phyloP scores from a whole-genome alignment of 2,329 filamentous ascomycete species.

The Trichoderma oligosporum region DNA sequence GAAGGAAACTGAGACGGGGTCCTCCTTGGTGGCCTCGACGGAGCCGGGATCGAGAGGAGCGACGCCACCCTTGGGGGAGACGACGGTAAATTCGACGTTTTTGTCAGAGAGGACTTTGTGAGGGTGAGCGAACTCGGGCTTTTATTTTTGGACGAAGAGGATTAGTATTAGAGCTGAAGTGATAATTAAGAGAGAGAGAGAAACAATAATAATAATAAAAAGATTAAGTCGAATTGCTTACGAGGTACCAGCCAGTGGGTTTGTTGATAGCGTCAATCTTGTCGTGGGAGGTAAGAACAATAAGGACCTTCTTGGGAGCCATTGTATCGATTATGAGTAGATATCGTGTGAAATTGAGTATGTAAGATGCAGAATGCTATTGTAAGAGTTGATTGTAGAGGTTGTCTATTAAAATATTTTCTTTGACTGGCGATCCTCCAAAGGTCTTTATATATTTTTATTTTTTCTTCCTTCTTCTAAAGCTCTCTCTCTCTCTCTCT shows the following conservation, averaged over 20 bases:
- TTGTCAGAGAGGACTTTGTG: constrained; percentile 55
- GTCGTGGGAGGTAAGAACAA: constrained; percentile 64
- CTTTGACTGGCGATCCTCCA: neutral
- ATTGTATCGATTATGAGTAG: neutral
- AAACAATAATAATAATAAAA: neutral
- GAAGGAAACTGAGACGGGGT: constrained; percentile 53
- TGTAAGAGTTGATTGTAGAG: neutral
- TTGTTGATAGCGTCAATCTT: constrained; percentile 45
- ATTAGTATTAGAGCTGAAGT: neutral
- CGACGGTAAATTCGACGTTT: constrained; percentile 49
- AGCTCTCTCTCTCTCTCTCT: too few species aligned
- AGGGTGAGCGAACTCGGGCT: constrained; percentile 63
- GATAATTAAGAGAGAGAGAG: neutral
- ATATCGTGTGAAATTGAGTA: neutral
- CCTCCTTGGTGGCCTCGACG: constrained; percentile 51
- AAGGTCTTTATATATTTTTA: neutral
- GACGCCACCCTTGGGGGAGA: constrained; percentile 59
- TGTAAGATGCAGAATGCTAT: neutral
- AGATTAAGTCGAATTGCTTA: constrained; percentile 32
- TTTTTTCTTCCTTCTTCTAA: neutral
- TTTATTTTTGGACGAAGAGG: neutral
- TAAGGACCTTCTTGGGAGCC: constrained; percentile 56
- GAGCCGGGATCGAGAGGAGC: constrained; percentile 59
- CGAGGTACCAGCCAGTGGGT: constrained; percentile 69
- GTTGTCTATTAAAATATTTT: neutral